Evolutionary conservation across 169 alveolate species (phyloP).

Genomic region (Perkinsus chesapeaki): DNA sequence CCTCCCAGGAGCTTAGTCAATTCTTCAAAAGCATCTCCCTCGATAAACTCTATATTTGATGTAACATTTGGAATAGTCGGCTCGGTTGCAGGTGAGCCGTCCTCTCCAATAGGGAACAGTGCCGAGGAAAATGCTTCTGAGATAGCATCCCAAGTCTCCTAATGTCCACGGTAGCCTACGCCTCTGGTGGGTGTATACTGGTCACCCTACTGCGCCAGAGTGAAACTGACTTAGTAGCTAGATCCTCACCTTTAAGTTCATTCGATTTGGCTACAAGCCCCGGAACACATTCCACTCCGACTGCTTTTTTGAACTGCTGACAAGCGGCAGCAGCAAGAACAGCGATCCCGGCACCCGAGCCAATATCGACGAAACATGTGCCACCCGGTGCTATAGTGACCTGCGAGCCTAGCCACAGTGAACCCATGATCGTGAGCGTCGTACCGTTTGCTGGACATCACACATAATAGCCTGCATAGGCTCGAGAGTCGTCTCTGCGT

Average conservation of each 20-base stretch:
- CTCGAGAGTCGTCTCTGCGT: neutral
- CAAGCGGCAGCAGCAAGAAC: neutral
- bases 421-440: no score
- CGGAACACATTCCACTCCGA: neutral
- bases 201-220: neutral
- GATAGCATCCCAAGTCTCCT: neutral
- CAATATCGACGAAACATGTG: neutral
- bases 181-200: neutral
- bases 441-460: neutral
- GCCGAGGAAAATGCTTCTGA: neutral
- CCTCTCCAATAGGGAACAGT: neutral
- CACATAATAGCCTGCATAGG: neutral
- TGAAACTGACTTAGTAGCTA: neutral
- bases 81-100: neutral
- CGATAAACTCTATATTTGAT: neutral
- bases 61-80: neutral
- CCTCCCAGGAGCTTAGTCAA: neutral
- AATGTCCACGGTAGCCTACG: neutral
- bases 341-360: neutral
- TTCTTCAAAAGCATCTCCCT: neutral
- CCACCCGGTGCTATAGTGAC: neutral
- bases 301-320: neutral
- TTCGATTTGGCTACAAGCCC: neutral
- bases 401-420: no score
- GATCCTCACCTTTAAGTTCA: neutral